Percentiles rank a stretch among this genome's conserved stretches.
phyloP scores from a whole-genome alignment of 768 basidiomycete species.

The Sarcomyxa edulis region DNA sequence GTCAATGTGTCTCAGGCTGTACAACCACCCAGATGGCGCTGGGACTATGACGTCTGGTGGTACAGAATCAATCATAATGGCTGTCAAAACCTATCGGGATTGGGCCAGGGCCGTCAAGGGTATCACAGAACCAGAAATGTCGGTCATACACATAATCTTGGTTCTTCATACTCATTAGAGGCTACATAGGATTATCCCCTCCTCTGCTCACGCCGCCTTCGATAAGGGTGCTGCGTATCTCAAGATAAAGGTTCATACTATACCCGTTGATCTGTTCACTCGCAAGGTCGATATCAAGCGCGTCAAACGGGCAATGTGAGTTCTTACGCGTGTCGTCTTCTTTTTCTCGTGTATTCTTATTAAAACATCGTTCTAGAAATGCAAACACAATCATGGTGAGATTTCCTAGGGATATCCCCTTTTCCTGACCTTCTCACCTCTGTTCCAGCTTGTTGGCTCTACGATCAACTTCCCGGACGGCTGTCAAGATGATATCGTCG shows the following conservation, averaged over 20 bases:
- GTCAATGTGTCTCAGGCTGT: slow-evolving; percentile 80
- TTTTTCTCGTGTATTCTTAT: slow-evolving; percentile 3
- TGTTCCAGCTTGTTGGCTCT: slow-evolving; percentile 71
- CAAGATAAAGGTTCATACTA: slow-evolving; percentile 81
- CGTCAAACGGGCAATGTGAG: slow-evolving; percentile 86
- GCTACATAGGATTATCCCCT: slow-evolving; percentile 78
- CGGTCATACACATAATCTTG: slow-evolving; percentile 17
- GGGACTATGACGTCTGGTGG: slow-evolving; percentile 94
- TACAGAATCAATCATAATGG: slow-evolving; percentile 95
- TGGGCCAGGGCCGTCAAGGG: slow-evolving; percentile 86
- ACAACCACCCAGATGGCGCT: slow-evolving; percentile 79
- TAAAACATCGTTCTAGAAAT: slow-evolving; percentile 47
- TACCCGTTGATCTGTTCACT: slow-evolving; percentile 75
- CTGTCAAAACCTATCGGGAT: slow-evolving; percentile 89
- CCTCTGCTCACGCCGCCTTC: slow-evolving; percentile 90
- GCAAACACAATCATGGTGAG: slow-evolving; percentile 81
- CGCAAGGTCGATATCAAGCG: slow-evolving; percentile 73
- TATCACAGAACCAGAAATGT: slow-evolving; percentile 93
- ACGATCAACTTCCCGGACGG: slow-evolving; percentile 84
- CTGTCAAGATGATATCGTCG: slow-evolving; percentile 81
- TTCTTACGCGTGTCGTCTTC: too few species aligned
- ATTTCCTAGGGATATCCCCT: background rate
- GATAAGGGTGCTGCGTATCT: slow-evolving; percentile 90
- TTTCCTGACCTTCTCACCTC: slow-evolving; percentile 1
- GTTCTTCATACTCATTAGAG: background rate